Percentiles rank a stretch among this genome's conserved stretches.
These are phyloP conservation scores for Cadophora gregata DNA, from an alignment of 2,329 filamentous ascomycete species.

Conservation along the genomic window DNA sequence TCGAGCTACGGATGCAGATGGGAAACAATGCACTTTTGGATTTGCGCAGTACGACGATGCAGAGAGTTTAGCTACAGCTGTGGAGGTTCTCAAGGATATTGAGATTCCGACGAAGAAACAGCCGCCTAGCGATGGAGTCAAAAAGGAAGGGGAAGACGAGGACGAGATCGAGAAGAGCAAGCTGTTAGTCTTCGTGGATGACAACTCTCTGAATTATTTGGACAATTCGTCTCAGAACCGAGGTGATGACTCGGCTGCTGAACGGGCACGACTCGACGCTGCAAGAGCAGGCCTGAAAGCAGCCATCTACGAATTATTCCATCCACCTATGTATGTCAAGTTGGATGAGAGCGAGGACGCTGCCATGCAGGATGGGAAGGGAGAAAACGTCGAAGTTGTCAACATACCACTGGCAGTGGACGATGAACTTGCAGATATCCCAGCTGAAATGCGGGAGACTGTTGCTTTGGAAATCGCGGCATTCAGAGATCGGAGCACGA, in stretches of 20 bases:
- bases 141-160: slow-evolving; percentile 51
- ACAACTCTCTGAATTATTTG: slow-evolving; percentile 83
- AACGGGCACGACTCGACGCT: slow-evolving; percentile 71
- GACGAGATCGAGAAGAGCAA: slow-evolving; percentile 66
- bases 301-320: slow-evolving; percentile 74
- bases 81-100: slow-evolving; percentile 83
- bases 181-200: slow-evolving; percentile 78
- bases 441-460: slow-evolving; percentile 92
- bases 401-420: slow-evolving; percentile 88
- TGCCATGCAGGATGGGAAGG: slow-evolving; percentile 68
- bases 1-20: slow-evolving; percentile 73
- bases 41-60: slow-evolving; percentile 96
- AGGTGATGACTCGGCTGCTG: slow-evolving; percentile 64
- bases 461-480: slow-evolving; percentile 93
- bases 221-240: slow-evolving; percentile 76
- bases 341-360: slow-evolving; percentile 67
- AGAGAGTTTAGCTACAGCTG: slow-evolving; percentile 83
- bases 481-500: slow-evolving; percentile 89
- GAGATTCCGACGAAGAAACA: slow-evolving; percentile 83
- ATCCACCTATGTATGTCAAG: slow-evolving; percentile 60
- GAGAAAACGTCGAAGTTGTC: slow-evolving; percentile 78
- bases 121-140: slow-evolving; percentile 52
- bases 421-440: slow-evolving; percentile 94
- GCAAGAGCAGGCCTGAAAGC: slow-evolving; percentile 72
- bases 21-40: slow-evolving; percentile 85